Evolutionary conservation across 805 yeast genomes (phyloP).

Genomic region (Nakazawaea ambrosiae): DNA sequence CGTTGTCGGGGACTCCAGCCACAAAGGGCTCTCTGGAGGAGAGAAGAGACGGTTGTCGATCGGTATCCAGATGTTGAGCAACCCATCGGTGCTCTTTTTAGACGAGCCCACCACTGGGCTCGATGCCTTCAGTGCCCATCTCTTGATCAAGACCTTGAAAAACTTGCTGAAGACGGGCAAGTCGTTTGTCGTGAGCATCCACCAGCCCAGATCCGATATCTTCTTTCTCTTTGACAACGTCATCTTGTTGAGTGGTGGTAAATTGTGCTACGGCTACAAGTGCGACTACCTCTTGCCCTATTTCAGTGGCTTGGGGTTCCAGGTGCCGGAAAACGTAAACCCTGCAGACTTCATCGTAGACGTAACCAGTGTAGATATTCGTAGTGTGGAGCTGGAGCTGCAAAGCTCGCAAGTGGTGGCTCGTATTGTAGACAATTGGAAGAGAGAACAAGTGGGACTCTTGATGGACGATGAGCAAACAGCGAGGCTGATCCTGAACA

Average conservation of each 20-base stretch:
- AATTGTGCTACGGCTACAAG: constrained; percentile 38
- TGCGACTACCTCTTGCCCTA: constrained; percentile 33
- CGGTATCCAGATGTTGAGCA: constrained; percentile 69
- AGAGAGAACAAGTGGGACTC: constrained; percentile 4
- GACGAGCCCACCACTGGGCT: constrained; percentile 85
- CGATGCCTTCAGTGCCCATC: constrained; percentile 69
- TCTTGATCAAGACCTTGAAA: constrained; percentile 54
- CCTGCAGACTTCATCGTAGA: constrained; percentile 61
- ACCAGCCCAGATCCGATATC: constrained; percentile 80
- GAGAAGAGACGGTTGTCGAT: constrained; percentile 73
- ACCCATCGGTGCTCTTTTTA: constrained; percentile 68
- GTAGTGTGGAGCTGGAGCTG: constrained; percentile 29
- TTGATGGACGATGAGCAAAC: not conserved
- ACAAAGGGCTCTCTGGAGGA: constrained; percentile 74
- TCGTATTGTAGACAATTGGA: constrained; percentile 32
- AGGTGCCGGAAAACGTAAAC: constrained; percentile 40
- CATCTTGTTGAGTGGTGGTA: constrained; percentile 61
- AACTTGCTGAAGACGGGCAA: constrained; percentile 54
- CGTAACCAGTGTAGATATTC: constrained; percentile 46
- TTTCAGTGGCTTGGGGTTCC: constrained; percentile 40
- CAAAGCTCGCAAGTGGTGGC: constrained; percentile 27
- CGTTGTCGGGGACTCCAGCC: constrained; percentile 43
- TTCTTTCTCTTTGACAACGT: constrained; percentile 60
- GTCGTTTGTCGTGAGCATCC: constrained; percentile 70
- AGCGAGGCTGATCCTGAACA: constrained; percentile 9